phyloP scores from a whole-genome alignment of 768 basidiomycete species.

The Hygrocybe coccinea region DNA sequence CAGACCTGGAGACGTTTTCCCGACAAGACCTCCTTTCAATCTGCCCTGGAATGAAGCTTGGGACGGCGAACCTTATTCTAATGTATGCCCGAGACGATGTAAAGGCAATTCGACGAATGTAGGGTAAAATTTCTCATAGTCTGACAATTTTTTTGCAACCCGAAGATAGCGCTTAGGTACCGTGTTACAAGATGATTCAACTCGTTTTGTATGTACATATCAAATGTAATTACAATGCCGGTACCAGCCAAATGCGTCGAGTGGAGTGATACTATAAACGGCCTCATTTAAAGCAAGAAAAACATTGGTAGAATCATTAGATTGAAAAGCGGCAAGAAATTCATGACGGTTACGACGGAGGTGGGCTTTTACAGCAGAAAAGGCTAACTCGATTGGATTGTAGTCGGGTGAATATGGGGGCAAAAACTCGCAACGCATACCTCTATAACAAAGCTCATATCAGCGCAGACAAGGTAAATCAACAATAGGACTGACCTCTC shows the following conservation, averaged over 20 bases:
- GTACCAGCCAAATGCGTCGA: conserved; percentile 18
- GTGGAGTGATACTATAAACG: conserved; percentile 15
- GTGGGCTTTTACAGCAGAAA: conserved; percentile 25
- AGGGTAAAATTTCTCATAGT: neutral
- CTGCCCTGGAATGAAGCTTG: too few relatives aligned
- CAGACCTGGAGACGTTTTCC: too few relatives aligned
- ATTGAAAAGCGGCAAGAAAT: conserved; percentile 6
- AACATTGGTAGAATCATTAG: conserved; percentile 13
- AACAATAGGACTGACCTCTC: conserved; percentile 7
- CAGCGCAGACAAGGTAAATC: conserved; percentile 2
- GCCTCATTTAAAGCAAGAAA: conserved; percentile 18
- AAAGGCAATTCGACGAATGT: neutral
- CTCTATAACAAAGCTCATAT: neutral
- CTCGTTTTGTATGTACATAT: neutral
- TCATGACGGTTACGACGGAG: conserved; percentile 12
- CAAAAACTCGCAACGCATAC: conserved; percentile 23
- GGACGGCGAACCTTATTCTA: too few relatives aligned
- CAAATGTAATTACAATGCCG: conserved; percentile 16
- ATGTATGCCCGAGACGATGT: too few relatives aligned
- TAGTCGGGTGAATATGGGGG: conserved; percentile 32
- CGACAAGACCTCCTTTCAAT: too few relatives aligned
- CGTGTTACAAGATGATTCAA: neutral
- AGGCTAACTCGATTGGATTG: conserved; percentile 31
- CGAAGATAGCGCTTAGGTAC: neutral
- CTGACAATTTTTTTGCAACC: neutral